Percentiles rank a stretch among this genome's conserved stretches.
Evolutionary conservation across 202 grass and related monocot genomes (phyloP).

Genomic region (Panicum hallii): DNA sequence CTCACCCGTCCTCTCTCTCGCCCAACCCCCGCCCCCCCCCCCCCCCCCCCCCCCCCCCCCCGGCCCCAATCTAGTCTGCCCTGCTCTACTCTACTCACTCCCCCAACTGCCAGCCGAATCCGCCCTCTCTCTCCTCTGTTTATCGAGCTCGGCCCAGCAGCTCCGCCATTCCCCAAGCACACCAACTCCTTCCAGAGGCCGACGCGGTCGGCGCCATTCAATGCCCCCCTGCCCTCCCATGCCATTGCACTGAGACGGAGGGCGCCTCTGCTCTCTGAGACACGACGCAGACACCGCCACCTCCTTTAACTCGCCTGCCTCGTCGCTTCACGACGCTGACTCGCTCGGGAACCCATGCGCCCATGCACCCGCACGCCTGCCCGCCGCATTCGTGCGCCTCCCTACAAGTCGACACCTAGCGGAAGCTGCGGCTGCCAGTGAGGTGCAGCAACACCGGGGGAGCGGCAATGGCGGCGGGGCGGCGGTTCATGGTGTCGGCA

Average conservation of each 20-base stretch:
- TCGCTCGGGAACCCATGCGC: conserved; percentile 40
- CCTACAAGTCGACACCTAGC: conserved; percentile 12
- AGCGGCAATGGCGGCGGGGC: not conserved
- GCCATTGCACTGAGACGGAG: conserved; percentile 56
- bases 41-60: too few species aligned
- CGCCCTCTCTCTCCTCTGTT: conserved; percentile 35
- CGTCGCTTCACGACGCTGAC: conserved; percentile 48
- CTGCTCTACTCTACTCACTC: conserved; percentile 47
- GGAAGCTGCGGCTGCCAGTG: not conserved
- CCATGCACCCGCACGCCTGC: conserved; percentile 49
- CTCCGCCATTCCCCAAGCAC: conserved; percentile 50
- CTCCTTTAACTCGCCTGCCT: conserved; percentile 40
- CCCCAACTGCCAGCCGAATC: conserved; percentile 50
- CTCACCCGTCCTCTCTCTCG: not conserved
- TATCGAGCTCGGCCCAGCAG: conserved; percentile 14
- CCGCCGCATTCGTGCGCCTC: conserved; percentile 4
- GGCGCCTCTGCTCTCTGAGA: conserved; percentile 4
- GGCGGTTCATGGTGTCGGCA: not conserved
- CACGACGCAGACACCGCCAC: conserved; percentile 27
- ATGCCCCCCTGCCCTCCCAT: conserved; percentile 17
- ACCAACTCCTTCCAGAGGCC: conserved; percentile 54
- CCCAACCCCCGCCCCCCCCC: too few species aligned
- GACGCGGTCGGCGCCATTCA: conserved; percentile 59
- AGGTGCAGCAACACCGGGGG: not conserved
- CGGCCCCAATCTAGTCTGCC: conserved; percentile 22